A percentile compares a stretch with the other conserved stretches of the same genome.
Conservation (phyloP, 192 early-diverging fungal species). For the Coemansia sp. region DNA sequence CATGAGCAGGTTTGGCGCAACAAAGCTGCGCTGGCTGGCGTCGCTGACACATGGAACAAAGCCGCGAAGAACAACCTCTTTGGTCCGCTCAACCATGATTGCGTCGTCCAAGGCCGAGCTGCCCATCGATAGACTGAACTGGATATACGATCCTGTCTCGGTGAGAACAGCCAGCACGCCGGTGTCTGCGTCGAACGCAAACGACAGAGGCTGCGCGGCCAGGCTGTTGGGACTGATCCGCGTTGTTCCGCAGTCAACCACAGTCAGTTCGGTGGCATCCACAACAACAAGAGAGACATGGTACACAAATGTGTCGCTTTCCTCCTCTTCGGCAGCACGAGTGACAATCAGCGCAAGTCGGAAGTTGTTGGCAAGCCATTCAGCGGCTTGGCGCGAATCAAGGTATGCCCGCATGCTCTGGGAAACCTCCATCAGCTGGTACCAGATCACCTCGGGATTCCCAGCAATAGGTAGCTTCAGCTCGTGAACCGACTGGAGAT, state of each 20-base stretch:
- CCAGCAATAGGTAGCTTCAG: conserved; percentile 17
- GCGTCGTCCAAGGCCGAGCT: conserved; percentile 51
- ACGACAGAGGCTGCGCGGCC: conserved; percentile 37
- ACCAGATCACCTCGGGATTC: conserved; percentile 30
- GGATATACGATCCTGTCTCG: conserved; percentile 35
- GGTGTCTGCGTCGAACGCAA: conserved; percentile 49
- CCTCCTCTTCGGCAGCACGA: conserved; percentile 17
- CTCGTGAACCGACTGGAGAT: conserved; percentile 15
- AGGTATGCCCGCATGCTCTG: conserved; percentile 55
- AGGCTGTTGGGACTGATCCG: conserved; percentile 37
- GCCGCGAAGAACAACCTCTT: conserved; percentile 44
- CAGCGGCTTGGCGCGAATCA: conserved; percentile 50
- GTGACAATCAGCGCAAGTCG: conserved; percentile 30
- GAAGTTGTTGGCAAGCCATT: conserved; percentile 42
- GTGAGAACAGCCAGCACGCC: conserved; percentile 41
- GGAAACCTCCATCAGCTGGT: conserved; percentile 46
- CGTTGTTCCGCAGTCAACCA: conserved; percentile 46
- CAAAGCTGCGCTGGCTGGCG: conserved; percentile 1
- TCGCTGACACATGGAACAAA: conserved; percentile 39
- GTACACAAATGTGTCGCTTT: conserved; percentile 16
- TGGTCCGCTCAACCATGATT: conserved; percentile 33
- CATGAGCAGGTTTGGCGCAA: conserved; percentile 22
- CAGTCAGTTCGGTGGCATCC: conserved; percentile 27
- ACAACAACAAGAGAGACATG: conserved; percentile 30
- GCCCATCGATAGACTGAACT: conserved; percentile 32